Conservation (phyloP, 257 asterid genomes). For the Solanum medicagineum region DNA sequence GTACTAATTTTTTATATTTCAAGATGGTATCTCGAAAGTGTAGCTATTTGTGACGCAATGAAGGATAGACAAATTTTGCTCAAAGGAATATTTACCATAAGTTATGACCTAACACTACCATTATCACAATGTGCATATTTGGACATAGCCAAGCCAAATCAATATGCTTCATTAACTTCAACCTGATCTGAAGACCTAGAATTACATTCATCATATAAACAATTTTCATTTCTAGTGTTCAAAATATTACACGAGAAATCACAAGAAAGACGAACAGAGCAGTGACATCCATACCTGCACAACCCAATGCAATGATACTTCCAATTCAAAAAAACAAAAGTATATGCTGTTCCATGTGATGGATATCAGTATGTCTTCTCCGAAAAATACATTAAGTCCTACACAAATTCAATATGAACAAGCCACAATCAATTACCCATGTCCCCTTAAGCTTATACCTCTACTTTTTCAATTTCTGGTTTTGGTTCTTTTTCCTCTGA, state of each 20-base stretch:
- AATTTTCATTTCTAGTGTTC: not conserved
- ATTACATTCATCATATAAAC: not conserved
- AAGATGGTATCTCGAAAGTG: not conserved
- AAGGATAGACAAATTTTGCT: not conserved
- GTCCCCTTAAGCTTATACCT: not conserved
- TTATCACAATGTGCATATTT: not conserved
- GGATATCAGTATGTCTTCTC: not conserved
- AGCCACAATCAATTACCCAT: not conserved
- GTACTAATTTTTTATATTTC: not conserved
- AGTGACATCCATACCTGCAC: not conserved
- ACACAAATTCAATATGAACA: not conserved
- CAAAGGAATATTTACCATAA: not conserved
- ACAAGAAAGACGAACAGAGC: not conserved
- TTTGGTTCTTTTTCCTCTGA: conserved; percentile 30
- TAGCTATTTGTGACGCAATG: not conserved
- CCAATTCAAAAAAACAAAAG: not conserved
- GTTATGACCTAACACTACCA: not conserved
- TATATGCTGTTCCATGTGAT: not conserved
- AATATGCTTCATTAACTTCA: not conserved
- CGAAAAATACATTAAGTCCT: not conserved
- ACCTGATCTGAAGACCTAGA: not conserved
- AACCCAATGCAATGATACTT: not conserved
- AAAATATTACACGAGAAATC: not conserved
- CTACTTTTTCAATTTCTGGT: conserved; percentile 48
- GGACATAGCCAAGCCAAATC: not conserved